Base-by-base conservation (phyloP, 2,329 filamentous ascomycete species). In the Xylariaceae sp. region DNA sequence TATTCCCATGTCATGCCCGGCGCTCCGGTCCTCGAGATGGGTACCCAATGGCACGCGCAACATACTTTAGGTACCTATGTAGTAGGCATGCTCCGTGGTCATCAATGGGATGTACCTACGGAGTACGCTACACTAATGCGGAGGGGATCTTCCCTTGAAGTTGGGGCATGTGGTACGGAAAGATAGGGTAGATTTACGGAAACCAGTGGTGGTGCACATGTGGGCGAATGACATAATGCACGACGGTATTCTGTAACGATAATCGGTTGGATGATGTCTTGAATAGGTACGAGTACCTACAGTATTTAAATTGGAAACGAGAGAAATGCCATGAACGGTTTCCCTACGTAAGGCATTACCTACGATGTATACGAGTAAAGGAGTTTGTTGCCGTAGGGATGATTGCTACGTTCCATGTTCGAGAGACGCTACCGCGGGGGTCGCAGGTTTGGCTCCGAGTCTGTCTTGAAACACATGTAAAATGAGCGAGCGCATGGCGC, bases 401-500 rank as follows among this genome's bases (percentile, higher is more conserved):
- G 42, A 45, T 45, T 45, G 42, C 42, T 45, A n/a, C 42, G 11
- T 42, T 30, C 18, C 18, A 51, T 34, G 35, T n/a, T n/a, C 5
- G 4, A 45, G 2, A 45, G n/a, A n/a, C 11, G 3, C 11, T 34
- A 34, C 49, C 49, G 30, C 11, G 49, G 10, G 2, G 4, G 49
- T 51, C 11, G 23, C 13, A 35, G 35, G 18, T 51, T 51, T 51
- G 49, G 49, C 49, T n/a, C 53, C 48, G 48, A 30, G 53, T 52
- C 50, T 51, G 52, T 3, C 49, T 53, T 53, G 52, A 61, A 56
- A 55, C 53, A 49, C 44, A 49, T 6, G 56, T 58, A 45, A 58
- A 58, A 61, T 61, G 56, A 61, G 56, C 37, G n/a, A 50, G 42
- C 42, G 52, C 54, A 50, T 37, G 35, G 53, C 54, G 56, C 44